These are phyloP conservation scores for Tremella fuciformis DNA, from an alignment of 768 basidiomycete species.

Conservation along the genomic window DNA sequence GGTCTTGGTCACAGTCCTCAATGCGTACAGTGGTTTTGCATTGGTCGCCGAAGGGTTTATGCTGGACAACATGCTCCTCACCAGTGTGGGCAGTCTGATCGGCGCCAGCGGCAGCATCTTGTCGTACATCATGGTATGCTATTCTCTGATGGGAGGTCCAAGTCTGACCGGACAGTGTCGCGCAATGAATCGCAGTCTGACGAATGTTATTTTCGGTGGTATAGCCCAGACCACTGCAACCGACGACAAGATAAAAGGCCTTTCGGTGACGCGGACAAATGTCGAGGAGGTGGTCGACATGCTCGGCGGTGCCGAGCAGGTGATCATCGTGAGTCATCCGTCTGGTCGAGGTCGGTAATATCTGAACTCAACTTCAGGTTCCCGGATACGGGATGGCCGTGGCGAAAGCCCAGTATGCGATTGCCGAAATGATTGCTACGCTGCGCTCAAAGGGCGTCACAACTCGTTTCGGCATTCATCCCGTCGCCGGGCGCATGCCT, in stretches of 20 bases:
- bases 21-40: conserved; percentile 87
- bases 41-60: conserved; percentile 90
- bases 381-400: conserved; percentile 88
- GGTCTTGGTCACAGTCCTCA: conserved; percentile 84
- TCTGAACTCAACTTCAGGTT: conserved; percentile 10
- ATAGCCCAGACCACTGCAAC: conserved; percentile 59
- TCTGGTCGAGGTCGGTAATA: not conserved
- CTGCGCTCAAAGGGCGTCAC: conserved; percentile 71
- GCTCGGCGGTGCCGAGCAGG: conserved; percentile 72
- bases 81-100: conserved; percentile 79
- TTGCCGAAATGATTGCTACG: conserved; percentile 70
- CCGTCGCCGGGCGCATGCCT: conserved; percentile 89
- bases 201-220: conserved; percentile 86
- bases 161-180: conserved; percentile 62
- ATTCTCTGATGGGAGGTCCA: not conserved
- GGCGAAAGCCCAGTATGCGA: conserved; percentile 77
- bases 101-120: conserved; percentile 87
- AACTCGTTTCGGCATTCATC: conserved; percentile 61
- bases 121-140: conserved; percentile 82
- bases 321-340: conserved; percentile 59
- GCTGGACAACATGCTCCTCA: conserved; percentile 79
- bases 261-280: conserved; percentile 66
- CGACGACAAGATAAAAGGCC: conserved; percentile 69
- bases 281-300: conserved; percentile 79
- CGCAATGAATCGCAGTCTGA: conserved; percentile 83